Evolutionary conservation across 768 basidiomycete species (phyloP).

Genomic region (Suillus decipiens): DNA sequence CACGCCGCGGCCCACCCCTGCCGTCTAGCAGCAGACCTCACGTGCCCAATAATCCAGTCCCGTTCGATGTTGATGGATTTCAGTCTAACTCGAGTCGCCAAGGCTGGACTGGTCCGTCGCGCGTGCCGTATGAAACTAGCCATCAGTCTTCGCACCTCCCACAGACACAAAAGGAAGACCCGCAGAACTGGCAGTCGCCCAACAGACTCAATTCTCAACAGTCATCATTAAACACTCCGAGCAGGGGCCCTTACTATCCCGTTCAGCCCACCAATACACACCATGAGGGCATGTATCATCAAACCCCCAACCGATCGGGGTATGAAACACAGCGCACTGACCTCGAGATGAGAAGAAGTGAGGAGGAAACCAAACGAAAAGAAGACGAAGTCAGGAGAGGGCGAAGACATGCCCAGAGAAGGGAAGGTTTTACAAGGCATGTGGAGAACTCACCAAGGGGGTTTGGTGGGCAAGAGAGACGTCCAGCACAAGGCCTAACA

Average conservation of each 20-base stretch:
- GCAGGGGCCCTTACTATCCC: slow-evolving; percentile 9
- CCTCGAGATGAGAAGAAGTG: slow-evolving; percentile 26
- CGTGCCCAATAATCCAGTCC: slow-evolving; percentile 25
- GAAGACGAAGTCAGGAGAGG: slow-evolving; percentile 25
- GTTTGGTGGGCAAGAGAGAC: slow-evolving; percentile 24
- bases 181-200: slow-evolving; percentile 32
- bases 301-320: slow-evolving; percentile 24
- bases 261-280: slow-evolving; percentile 24
- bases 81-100: slow-evolving; percentile 24
- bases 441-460: slow-evolving; percentile 23
- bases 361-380: slow-evolving; percentile 21
- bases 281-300: slow-evolving; percentile 29
- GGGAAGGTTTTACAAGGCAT: slow-evolving; percentile 16
- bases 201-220: slow-evolving; percentile 22
- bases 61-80: slow-evolving; percentile 21
- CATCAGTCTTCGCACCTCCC: slow-evolving; percentile 28
- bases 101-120: slow-evolving; percentile 24
- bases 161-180: slow-evolving; percentile 28
- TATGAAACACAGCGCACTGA: slow-evolving; percentile 18
- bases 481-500: slow-evolving; percentile 13
- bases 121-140: slow-evolving; percentile 24
- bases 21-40: slow-evolving; percentile 33
- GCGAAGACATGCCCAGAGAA: slow-evolving; percentile 17
- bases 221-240: slow-evolving; percentile 10
- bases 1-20: slow-evolving; percentile 10